A percentile compares a stretch with the other conserved stretches of the same genome.
phyloP scores from a whole-genome alignment of 2,329 filamentous ascomycete genomes.

The Monosporascus sp. region DNA sequence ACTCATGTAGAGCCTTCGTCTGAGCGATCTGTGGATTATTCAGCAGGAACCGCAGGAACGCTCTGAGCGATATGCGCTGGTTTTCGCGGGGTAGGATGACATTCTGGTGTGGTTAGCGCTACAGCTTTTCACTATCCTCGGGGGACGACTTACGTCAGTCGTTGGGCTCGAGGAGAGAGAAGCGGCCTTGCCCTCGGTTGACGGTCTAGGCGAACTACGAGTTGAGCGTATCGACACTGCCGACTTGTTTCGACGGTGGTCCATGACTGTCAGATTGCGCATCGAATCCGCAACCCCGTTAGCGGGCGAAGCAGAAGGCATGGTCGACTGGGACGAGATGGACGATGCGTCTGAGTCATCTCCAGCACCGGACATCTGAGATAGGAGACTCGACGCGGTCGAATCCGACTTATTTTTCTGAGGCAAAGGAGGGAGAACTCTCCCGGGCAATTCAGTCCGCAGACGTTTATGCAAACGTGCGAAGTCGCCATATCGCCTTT shows the following conservation, averaged over 20 bases:
- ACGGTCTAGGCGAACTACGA: constrained; percentile 35
- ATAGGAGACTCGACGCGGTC: constrained; percentile 54
- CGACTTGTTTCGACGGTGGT: constrained; percentile 35
- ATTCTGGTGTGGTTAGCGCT: constrained; percentile 36
- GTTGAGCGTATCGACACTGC: constrained; percentile 28
- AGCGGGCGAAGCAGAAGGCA: constrained; percentile 24
- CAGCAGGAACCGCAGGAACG: constrained; percentile 81
- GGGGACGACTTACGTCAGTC: constrained; percentile 17
- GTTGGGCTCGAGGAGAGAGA: constrained; percentile 26
- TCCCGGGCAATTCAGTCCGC: constrained; percentile 82
- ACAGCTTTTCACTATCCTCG: constrained; percentile 6
- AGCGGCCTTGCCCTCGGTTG: constrained; percentile 38
- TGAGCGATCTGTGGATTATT: constrained; percentile 79
- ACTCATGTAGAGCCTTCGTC: constrained; percentile 79
- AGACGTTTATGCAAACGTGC: constrained; percentile 71
- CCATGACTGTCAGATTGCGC: constrained; percentile 40
- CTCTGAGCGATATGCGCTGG: constrained; percentile 85
- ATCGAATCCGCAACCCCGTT: constrained; percentile 27
- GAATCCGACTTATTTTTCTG: constrained; percentile 85
- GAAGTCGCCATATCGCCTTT: constrained; percentile 86
- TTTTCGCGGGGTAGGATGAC: constrained; percentile 75
- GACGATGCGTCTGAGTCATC: constrained; percentile 76
- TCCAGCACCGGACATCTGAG: constrained; percentile 44
- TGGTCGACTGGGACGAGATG: constrained; percentile 75
- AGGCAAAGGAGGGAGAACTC: constrained; percentile 79